Evolutionary conservation across 2,329 filamentous ascomycete species (phyloP).

Genomic region (Xylariaceae sp.): DNA sequence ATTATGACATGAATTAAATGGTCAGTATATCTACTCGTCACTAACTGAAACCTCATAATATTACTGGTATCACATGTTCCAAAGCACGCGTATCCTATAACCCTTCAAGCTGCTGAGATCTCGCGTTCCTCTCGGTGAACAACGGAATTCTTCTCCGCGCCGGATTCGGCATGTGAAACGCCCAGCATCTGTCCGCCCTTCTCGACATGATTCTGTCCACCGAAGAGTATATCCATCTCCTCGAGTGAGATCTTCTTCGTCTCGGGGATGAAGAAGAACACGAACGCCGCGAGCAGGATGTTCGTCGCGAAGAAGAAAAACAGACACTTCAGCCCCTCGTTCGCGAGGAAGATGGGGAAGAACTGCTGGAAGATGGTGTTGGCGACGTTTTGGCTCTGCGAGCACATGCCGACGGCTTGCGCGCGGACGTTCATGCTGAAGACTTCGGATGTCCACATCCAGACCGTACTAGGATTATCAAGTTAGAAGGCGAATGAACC

Average conservation of each 20-base stretch:
- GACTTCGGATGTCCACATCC: no score
- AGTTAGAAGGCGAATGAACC: neutral
- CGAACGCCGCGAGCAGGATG: constrained; percentile 44
- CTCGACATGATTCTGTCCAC: constrained; percentile 51
- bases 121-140: constrained; percentile 11
- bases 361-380: constrained; percentile 58
- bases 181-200: constrained; percentile 46
- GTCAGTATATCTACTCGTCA: neutral
- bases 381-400: no score
- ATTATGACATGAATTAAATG: neutral
- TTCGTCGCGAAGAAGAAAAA: constrained; percentile 42
- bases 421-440: no score
- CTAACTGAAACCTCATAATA: neutral
- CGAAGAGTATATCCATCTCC: constrained; percentile 53
- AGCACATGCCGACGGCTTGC: no score
- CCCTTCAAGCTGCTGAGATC: constrained; percentile 1
- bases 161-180: constrained; percentile 6
- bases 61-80: neutral
- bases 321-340: constrained; percentile 38
- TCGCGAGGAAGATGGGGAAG: constrained; percentile 58
- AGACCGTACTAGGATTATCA: no score
- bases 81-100: neutral
- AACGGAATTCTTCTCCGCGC: constrained; percentile 13
- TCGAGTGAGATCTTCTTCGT: constrained; percentile 47
- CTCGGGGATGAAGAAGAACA: constrained; percentile 48